Evolutionary conservation across 306 rosid genomes (phyloP), one percentile per base, ranked within the genome.

Genomic region (Oemleria cerasiformis): DNA sequence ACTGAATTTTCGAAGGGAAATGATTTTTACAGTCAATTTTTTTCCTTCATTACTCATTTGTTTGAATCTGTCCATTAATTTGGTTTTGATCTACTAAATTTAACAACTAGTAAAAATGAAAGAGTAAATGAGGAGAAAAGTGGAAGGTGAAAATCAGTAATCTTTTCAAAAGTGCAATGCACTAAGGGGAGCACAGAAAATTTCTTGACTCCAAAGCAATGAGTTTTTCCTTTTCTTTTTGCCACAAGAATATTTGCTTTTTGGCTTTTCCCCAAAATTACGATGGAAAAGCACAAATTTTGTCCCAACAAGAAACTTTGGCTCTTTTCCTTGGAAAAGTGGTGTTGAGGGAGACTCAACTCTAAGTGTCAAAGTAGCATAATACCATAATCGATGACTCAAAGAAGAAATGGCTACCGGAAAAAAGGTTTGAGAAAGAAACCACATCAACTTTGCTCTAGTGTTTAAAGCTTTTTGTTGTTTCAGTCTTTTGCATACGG

Each of bases 301-400:
- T 45, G 42, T 66, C 15, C 56, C 53, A 66, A 59, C 70, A 66
- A 14, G n/a, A 7, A 66, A 66, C 56, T 67, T 38, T 36, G 72
- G 42, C 61, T 36, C n/a, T 17, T 36, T 50, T 67, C 17, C 45
- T 50, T 50, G 59, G 38, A 47, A 30, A 66, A 49, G 61, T 67
- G 36, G 5, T 36, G 45, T 1, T 0, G 43, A 16, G 42, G 34
- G 8, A 14, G 11, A 16, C 42, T 34, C 64, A 15, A 34, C 64
- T 14, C 64, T 30, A 59, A 59, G 64, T 34, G 7, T 19, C 64
- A 51, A 51, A 51, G 57, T 51, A n/a, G 57, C 57, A n/a, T 51
- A 51, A 51, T 51, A 17, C 25, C 57, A n/a, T 51, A 17, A 51
- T 51, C 57, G 38, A 25, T 6, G 56, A 66, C 55, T 17, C 19